These are phyloP conservation scores for Salix koriyanagi DNA, from an alignment of 345 rosid species.

Conservation along the genomic window DNA sequence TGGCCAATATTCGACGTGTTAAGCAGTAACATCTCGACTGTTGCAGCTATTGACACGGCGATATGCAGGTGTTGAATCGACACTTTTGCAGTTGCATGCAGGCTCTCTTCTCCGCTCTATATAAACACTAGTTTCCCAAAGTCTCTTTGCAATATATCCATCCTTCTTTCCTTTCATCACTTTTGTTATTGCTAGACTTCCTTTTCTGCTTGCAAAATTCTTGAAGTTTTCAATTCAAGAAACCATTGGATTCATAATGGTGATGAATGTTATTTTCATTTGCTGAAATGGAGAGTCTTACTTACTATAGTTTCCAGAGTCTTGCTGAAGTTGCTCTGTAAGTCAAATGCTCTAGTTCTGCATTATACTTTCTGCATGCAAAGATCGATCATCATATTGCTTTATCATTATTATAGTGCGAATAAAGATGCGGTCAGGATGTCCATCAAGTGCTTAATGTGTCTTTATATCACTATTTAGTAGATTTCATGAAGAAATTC, in stretches of 20 bases:
- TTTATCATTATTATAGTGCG: not conserved
- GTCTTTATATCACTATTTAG: not conserved
- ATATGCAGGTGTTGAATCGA: not conserved
- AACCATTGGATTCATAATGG: not conserved
- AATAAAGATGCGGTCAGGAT: not conserved
- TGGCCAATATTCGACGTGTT: not conserved
- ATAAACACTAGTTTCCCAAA: not conserved
- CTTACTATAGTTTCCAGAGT: not conserved
- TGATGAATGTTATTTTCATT: not conserved
- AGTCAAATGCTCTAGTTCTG: not conserved
- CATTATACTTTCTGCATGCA: not conserved
- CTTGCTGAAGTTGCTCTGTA: not conserved
- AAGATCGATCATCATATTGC: not conserved
- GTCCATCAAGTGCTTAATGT: not conserved
- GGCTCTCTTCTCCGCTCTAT: not conserved
- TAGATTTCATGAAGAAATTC: not conserved
- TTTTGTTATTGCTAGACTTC: not conserved
- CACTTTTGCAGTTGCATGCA: not conserved
- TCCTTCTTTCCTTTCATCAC: not conserved
- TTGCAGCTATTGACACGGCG: not conserved
- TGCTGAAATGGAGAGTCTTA: not conserved
- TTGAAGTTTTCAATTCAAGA: not conserved
- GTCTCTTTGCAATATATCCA: not conserved
- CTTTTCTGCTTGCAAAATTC: not conserved
- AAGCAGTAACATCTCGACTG: not conserved